Base-by-base conservation (phyloP, 257 asterid genomes). In the Leptodermis oblonga region DNA sequence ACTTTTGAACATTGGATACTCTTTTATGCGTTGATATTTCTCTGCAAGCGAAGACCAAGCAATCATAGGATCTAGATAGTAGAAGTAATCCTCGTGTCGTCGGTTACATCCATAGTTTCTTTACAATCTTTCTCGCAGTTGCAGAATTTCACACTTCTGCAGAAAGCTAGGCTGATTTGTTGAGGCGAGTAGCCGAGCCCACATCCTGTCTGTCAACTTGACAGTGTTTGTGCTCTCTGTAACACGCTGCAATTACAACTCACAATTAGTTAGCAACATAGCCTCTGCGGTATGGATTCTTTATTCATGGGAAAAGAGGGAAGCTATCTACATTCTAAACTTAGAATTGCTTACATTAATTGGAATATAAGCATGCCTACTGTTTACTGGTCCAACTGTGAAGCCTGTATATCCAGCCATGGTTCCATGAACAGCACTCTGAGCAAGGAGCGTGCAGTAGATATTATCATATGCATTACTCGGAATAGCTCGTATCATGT, bases 381-480 rank as follows among this genome's bases (percentile, higher is more conserved):
- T 81, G 79, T 92, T 92, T 64, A 92, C 96, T 30, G 95, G 96
- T 70, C 98, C 98, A 48, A 92, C 95, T 0, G 96, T 88, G 89
- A 92, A 92, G 70, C 98, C 98, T 41, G 97, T 90, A 67, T 73
- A 92, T 55, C 98, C 98, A 18, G 96, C 97, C 98, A 92, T 90
- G 73, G 97, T 96, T 80, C 98, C 98, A 79, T 90, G 97, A 51
- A 92, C 85, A 54, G 97, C 98, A 78, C 87, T 92, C 55, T 92
- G 96, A 68, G 98, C 96, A 77, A 92, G 96, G 83, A 92, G 98
- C 36, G 98, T 86, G 86, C 98, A 92, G 80, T 92, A 92, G 76
- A 92, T 83, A 80, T 92, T 92, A 76, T 92, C 98, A 18, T 96
- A 92, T 71, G 95, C 98, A 75, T 90, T 90, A 81, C 98, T 92